Conservation (phyloP, 2,329 filamentous ascomycete species). For the Fusarium tanahbumbuense region DNA sequence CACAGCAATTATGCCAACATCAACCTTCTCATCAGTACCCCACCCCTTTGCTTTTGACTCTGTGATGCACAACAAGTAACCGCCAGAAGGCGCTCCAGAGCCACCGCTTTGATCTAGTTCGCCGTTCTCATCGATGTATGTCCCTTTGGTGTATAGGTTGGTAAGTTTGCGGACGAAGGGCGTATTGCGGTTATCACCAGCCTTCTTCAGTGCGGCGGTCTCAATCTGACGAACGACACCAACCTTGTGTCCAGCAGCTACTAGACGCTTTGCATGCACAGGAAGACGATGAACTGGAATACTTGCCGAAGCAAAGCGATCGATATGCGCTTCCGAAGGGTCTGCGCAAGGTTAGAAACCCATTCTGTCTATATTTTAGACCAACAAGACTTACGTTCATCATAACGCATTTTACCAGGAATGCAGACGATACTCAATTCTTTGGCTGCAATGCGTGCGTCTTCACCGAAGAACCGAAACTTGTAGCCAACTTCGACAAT, state of each 20-base stretch:
- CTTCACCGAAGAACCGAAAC: constrained; percentile 96
- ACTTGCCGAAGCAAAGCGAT: constrained; percentile 93
- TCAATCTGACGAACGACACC: constrained; percentile 95
- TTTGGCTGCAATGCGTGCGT: constrained; percentile 88
- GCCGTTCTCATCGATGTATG: constrained; percentile 93
- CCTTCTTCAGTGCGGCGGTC: constrained; percentile 95
- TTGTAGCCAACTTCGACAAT: constrained; percentile 98
- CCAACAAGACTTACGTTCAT: constrained; percentile 73
- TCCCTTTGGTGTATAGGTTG: constrained; percentile 97
- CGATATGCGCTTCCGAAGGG: constrained; percentile 89
- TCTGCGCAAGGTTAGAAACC: constrained; percentile 57
- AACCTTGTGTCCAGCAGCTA: constrained; percentile 93
- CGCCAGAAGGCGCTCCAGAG: constrained; percentile 68
- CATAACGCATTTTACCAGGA: constrained; percentile 92
- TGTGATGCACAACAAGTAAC: constrained; percentile 93
- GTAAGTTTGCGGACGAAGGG: constrained; percentile 94
- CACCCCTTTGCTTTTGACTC: constrained; percentile 82
- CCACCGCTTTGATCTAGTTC: constrained; percentile 70
- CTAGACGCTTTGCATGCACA: constrained; percentile 92
- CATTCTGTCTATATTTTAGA: not conserved
- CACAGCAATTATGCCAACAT: constrained; percentile 91
- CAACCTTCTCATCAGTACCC: constrained; percentile 92
- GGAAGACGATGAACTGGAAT: constrained; percentile 92
- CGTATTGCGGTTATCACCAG: constrained; percentile 90
- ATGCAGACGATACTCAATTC: constrained; percentile 96